Percentiles rank a stretch among this genome's conserved stretches.
These are phyloP conservation scores for Peniophora sp. DNA, from an alignment of 1,284 basidiomycete genomes.

Conservation along the genomic window DNA sequence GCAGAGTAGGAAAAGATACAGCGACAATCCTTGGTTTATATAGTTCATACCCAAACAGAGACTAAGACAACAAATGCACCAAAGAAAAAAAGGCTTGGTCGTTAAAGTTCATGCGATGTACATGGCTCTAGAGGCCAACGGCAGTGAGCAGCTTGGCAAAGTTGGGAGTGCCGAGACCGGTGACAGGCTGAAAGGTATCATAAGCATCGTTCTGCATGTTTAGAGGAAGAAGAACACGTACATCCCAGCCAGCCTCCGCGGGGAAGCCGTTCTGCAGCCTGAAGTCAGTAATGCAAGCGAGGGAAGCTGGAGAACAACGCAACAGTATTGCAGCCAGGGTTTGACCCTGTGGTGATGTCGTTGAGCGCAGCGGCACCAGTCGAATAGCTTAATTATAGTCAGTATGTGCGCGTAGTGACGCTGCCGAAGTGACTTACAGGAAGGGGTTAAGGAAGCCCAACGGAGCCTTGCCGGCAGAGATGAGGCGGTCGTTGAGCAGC, in stretches of 20 bases:
- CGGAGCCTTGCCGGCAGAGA: slow-evolving; percentile 37
- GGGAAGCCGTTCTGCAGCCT: background rate
- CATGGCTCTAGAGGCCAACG: too few relatives aligned
- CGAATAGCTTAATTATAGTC: slow-evolving; percentile 8
- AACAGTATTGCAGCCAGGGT: slow-evolving; percentile 10
- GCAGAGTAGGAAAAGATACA: too few relatives aligned
- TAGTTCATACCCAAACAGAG: too few relatives aligned
- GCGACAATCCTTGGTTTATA: too few relatives aligned
- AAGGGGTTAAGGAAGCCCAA: slow-evolving; percentile 41
- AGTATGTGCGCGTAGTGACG: background rate
- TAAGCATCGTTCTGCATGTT: too few relatives aligned
- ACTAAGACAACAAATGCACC: too few relatives aligned
- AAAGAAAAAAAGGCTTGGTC: too few relatives aligned
- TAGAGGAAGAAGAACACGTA: too few relatives aligned
- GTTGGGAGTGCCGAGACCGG: too few relatives aligned
- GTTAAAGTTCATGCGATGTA: too few relatives aligned
- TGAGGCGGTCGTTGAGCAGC: slow-evolving; percentile 50
- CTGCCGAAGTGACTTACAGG: slow-evolving; percentile 27
- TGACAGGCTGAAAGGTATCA: too few relatives aligned
- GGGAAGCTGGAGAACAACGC: slow-evolving; percentile 11
- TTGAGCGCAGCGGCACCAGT: background rate
- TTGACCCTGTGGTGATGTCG: slow-evolving; percentile 3
- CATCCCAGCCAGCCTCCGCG: background rate
- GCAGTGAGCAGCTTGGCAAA: too few relatives aligned
- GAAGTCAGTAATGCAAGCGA: background rate